phyloP scores from a whole-genome alignment of 257 asterid species.

The Lithospermum erythrorhizon region DNA sequence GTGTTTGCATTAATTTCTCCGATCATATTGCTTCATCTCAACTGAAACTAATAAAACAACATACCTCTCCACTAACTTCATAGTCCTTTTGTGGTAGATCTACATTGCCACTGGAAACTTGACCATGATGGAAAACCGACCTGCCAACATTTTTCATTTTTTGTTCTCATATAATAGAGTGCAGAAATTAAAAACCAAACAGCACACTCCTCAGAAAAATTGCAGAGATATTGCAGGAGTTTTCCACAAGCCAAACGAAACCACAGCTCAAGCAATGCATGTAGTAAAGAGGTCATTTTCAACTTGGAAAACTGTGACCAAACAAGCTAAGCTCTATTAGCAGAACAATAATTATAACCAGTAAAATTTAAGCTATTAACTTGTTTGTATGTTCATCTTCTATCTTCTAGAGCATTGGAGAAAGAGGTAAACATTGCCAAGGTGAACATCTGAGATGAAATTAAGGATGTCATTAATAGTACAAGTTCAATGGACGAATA shows the following conservation, averaged over 20 bases:
- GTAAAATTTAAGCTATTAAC: no score
- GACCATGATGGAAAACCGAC: no score
- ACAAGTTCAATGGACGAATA: no score
- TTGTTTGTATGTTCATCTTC: no score
- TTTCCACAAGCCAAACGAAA: not conserved
- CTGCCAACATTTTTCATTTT: slow-evolving; percentile 13
- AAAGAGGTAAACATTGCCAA: no score
- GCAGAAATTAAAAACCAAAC: not conserved
- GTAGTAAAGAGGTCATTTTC: not conserved
- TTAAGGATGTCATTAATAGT: no score
- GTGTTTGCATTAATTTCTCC: slow-evolving; percentile 10
- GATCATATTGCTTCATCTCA: not conserved
- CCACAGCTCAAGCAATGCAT: not conserved
- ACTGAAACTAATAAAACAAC: slow-evolving; percentile 4
- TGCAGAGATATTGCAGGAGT: not conserved
- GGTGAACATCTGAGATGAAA: no score
- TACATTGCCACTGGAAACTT: slow-evolving; percentile 47
- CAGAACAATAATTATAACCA: not conserved
- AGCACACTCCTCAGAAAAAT: no score
- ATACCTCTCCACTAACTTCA: slow-evolving; percentile 93
- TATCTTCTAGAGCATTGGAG: no score
- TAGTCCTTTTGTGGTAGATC: slow-evolving; percentile 37
- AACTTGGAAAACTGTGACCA: not conserved
- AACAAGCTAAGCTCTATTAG: not conserved
- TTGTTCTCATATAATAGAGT: not conserved